phyloP scores from a whole-genome alignment of 768 basidiomycete species.

The Termitomyces sp. region DNA sequence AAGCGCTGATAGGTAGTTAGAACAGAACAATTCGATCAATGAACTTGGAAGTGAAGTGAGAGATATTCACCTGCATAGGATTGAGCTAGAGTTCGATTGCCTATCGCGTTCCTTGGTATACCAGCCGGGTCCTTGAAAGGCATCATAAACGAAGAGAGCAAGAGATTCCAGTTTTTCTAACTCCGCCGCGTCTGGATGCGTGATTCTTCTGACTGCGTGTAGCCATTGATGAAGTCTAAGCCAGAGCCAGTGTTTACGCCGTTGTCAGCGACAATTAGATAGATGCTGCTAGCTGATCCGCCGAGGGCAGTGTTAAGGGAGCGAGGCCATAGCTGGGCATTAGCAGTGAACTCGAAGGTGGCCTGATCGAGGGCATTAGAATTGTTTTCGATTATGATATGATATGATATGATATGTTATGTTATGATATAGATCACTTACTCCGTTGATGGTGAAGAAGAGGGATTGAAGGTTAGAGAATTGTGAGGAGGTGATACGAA shows the following conservation, averaged over 20 bases:
- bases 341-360: conserved; percentile 33
- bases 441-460: conserved; percentile 49
- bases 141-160: background rate
- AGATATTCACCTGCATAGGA: conserved; percentile 31
- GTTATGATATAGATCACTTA: conserved; percentile 20
- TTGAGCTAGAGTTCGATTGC: conserved; percentile 29
- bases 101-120: conserved; percentile 12
- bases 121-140: conserved; percentile 5
- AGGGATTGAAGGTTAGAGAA: conserved; percentile 48
- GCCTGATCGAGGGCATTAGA: conserved; percentile 16
- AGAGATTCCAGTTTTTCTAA: background rate
- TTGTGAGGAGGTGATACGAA: conserved; percentile 46
- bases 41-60: background rate
- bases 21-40: conserved; percentile 9
- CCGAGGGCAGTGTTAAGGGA: conserved; percentile 29
- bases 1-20: conserved; percentile 33
- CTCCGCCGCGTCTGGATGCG: background rate
- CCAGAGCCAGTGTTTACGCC: conserved; percentile 38
- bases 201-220: no score
- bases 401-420: background rate
- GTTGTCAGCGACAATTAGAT: conserved; percentile 30
- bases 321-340: conserved; percentile 34
- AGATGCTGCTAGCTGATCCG: conserved; percentile 23
- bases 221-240: conserved; percentile 19
- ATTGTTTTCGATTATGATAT: background rate